Percentiles rank a stretch among this genome's conserved stretches.
Evolutionary conservation across 306 rosid genomes (phyloP).

Genomic region (Abrus precatorius): DNA sequence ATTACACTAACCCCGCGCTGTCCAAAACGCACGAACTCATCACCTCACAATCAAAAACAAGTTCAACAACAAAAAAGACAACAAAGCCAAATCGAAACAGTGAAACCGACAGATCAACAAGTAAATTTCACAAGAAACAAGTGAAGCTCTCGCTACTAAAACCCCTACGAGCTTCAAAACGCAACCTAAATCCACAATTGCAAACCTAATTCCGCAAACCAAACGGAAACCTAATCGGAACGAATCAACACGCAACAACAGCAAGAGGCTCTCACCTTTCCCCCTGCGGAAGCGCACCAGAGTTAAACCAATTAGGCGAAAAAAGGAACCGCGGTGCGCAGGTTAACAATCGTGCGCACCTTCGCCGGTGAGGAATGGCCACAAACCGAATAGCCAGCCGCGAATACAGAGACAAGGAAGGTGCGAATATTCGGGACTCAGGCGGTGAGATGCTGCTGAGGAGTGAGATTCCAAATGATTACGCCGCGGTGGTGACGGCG

Average conservation of each 20-base stretch:
- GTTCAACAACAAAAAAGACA: conserved; percentile 47
- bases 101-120: conserved; percentile 70
- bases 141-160: conserved; percentile 60
- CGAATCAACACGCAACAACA: conserved; percentile 59
- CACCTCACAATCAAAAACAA: conserved; percentile 43
- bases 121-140: conserved; percentile 41
- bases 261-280: conserved; percentile 62
- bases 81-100: conserved; percentile 45
- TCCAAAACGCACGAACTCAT: conserved; percentile 45
- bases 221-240: conserved; percentile 50
- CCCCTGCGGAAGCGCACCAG: conserved; percentile 38
- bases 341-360: conserved; percentile 62
- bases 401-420: conserved; percentile 3
- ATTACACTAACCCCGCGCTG: conserved; percentile 45
- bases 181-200: conserved; percentile 63
- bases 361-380: conserved; percentile 55
- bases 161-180: conserved; percentile 59
- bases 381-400: conserved; percentile 60
- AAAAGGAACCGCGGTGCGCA: conserved; percentile 45
- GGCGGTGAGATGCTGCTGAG: neutral
- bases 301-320: conserved; percentile 53
- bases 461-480: conserved; percentile 16
- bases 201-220: conserved; percentile 54
- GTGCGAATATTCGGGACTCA: neutral
- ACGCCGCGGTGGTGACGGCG: conserved; percentile 4